These are phyloP conservation scores for Astragalus glycyphyllos DNA, from an alignment of 306 rosid genomes.

Conservation along the genomic window DNA sequence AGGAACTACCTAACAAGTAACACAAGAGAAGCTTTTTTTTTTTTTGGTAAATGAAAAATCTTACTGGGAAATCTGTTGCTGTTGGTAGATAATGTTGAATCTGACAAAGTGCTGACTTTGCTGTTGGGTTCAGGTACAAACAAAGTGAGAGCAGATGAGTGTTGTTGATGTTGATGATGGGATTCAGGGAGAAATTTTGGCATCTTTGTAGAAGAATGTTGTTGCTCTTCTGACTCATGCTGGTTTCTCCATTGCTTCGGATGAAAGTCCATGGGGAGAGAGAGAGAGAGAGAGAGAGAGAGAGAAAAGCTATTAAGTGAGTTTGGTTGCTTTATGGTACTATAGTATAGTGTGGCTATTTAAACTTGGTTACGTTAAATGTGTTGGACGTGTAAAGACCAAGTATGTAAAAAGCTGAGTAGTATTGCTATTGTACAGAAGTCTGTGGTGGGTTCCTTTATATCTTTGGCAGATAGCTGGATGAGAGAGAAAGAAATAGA, in stretches of 20 bases:
- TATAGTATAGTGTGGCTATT: conserved; percentile 22
- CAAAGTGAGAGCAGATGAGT: conserved; percentile 65
- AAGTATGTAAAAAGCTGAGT: conserved; percentile 45
- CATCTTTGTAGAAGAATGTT: conserved; percentile 79
- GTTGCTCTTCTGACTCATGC: conserved; percentile 76
- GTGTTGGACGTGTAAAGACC: conserved; percentile 52
- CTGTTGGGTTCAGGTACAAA: conserved; percentile 68
- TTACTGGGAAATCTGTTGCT: conserved; percentile 68
- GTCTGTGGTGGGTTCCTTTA: conserved; percentile 49
- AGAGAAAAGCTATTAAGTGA: no score
- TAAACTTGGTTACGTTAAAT: conserved; percentile 33
- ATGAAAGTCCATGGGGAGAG: conserved; percentile 82
- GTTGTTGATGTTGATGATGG: conserved; percentile 61
- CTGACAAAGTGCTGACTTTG: conserved; percentile 64
- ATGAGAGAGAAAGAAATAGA: background rate
- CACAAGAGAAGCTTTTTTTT: background rate
- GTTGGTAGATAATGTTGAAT: conserved; percentile 52
- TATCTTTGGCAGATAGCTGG: conserved; percentile 57
- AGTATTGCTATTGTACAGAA: conserved; percentile 38
- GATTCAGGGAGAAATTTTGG: conserved; percentile 71
- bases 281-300: conserved; percentile 33
- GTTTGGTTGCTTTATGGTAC: conserved; percentile 30
- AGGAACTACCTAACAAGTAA: background rate
- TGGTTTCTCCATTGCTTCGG: conserved; percentile 91
- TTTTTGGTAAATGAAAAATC: background rate